A percentile compares a stretch with the other conserved stretches of the same genome.
Conservation (phyloP, 768 basidiomycete species). For the Pleurotus djamor region DNA sequence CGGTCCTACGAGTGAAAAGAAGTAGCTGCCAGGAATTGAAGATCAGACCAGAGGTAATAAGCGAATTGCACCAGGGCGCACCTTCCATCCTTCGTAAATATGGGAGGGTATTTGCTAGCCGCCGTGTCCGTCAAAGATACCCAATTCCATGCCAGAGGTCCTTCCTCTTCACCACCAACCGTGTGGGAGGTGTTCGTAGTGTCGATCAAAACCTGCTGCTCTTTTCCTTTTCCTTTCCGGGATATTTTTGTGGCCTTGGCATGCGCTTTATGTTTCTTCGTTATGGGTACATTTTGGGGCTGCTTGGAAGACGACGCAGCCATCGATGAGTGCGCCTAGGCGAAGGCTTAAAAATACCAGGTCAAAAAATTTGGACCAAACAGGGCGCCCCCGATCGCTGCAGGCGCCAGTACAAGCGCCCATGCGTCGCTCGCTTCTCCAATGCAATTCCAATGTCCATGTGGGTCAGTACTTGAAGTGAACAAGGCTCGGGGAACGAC, state of each 20-base stretch:
- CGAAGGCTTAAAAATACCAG: constrained; percentile 8
- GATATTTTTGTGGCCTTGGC: constrained; percentile 19
- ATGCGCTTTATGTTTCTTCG: constrained; percentile 21
- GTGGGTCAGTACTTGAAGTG: no score
- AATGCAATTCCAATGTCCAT: neutral
- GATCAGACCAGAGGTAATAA: neutral
- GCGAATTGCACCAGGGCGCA: constrained; percentile 23
- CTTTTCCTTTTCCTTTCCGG: constrained; percentile 51
- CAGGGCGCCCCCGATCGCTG: neutral
- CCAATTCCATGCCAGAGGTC: constrained; percentile 58
- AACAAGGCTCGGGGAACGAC: neutral
- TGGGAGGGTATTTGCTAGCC: constrained; percentile 61
- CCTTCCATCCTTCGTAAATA: constrained; percentile 91
- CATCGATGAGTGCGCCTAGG: constrained; percentile 29
- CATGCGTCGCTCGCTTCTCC: neutral
- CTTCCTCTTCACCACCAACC: constrained; percentile 20
- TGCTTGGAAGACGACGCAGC: constrained; percentile 41
- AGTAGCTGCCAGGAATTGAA: constrained; percentile 55
- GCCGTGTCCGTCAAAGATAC: constrained; percentile 66
- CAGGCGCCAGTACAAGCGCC: neutral
- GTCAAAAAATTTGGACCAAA: constrained; percentile 6
- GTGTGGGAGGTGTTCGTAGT: constrained; percentile 16
- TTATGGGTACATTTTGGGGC: constrained; percentile 30
- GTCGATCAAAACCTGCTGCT: constrained; percentile 25
- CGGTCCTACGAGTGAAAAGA: constrained; percentile 82